phyloP scores from a whole-genome alignment of 768 basidiomycete species.

The Collybiopsis luxurians region DNA sequence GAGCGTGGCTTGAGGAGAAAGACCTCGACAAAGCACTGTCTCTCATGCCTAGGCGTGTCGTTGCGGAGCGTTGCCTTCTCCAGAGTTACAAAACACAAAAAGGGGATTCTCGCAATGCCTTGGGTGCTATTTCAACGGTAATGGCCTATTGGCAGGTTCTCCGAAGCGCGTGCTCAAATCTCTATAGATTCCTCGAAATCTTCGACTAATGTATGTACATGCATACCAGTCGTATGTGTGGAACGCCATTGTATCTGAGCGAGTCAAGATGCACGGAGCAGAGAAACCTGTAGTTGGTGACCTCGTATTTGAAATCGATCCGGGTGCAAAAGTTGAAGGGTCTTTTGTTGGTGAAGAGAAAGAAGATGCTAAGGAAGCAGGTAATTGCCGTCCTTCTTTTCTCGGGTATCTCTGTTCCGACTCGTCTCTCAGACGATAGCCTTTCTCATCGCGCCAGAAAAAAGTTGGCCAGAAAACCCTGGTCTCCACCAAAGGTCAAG shows the following conservation, averaged over 20 bases:
- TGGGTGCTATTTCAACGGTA: slow-evolving; percentile 86
- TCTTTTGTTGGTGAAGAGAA: slow-evolving; percentile 28
- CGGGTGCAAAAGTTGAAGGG: slow-evolving; percentile 28
- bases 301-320: slow-evolving; percentile 67
- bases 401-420: neutral
- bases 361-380: slow-evolving; percentile 26
- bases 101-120: slow-evolving; percentile 76
- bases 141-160: slow-evolving; percentile 2
- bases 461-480: slow-evolving; percentile 46
- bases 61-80: slow-evolving; percentile 90
- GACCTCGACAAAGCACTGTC: slow-evolving; percentile 80
- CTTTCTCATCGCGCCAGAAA: slow-evolving; percentile 24
- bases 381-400: neutral
- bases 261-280: slow-evolving; percentile 74
- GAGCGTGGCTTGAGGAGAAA: slow-evolving; percentile 84
- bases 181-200: slow-evolving; percentile 88
- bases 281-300: slow-evolving; percentile 82
- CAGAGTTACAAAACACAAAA: slow-evolving; percentile 85
- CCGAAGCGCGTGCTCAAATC: slow-evolving; percentile 5
- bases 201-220: slow-evolving; percentile 96
- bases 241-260: slow-evolving; percentile 96
- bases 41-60: slow-evolving; percentile 85
- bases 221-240: slow-evolving; percentile 98
- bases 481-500: slow-evolving; percentile 69
- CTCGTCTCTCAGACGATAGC: neutral